A percentile compares a stretch with the other conserved stretches of the same genome.
These are phyloP conservation scores for Akebia trifoliata DNA, from an alignment of 164 flowering plant genomes.

Conservation along the genomic window DNA sequence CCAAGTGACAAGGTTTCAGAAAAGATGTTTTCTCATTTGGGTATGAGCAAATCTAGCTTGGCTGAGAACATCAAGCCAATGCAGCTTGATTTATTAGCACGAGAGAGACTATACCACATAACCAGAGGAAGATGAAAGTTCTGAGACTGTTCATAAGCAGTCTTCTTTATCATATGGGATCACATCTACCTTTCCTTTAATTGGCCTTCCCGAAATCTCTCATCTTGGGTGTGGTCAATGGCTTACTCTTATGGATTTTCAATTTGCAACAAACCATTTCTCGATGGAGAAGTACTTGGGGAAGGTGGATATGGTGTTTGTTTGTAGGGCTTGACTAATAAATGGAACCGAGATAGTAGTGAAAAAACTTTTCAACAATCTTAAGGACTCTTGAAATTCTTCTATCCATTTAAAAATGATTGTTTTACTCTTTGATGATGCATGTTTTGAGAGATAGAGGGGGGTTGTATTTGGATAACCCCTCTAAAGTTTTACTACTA, in stretches of 20 bases:
- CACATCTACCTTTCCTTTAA: conserved; percentile 63
- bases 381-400: conserved; percentile 39
- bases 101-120: conserved; percentile 68
- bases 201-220: conserved; percentile 82
- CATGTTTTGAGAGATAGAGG: no score
- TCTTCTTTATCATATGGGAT: conserved; percentile 36
- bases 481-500: no score
- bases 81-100: conserved; percentile 59
- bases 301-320: conserved; percentile 97
- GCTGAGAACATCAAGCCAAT: conserved; percentile 64
- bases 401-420: neutral
- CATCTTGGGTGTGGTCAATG: conserved; percentile 98
- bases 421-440: no score
- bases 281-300: conserved; percentile 64
- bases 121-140: conserved; percentile 79
- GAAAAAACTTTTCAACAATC: conserved; percentile 78
- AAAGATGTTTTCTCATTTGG: conserved; percentile 59
- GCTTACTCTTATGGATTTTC: conserved; percentile 87
- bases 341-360: conserved; percentile 89
- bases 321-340: conserved; percentile 61
- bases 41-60: conserved; percentile 62
- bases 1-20: conserved; percentile 45
- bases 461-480: no score
- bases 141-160: conserved; percentile 44
- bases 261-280: conserved; percentile 63